These are phyloP conservation scores for Thielaviopsis euricoi DNA, from an alignment of 2,329 filamentous ascomycete species.

Conservation along the genomic window DNA sequence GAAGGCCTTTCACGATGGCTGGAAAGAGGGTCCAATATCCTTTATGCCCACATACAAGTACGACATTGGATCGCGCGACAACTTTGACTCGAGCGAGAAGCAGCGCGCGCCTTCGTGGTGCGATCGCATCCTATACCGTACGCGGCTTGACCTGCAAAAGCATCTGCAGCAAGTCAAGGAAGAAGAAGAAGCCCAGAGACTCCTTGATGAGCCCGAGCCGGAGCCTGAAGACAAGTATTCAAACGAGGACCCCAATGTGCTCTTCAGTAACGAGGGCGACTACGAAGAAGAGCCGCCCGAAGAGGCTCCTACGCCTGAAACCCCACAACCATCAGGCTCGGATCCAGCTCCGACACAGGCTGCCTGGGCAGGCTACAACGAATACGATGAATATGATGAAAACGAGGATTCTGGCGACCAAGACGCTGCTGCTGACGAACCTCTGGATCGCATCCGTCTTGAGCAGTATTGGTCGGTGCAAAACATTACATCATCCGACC, in stretches of 20 bases:
- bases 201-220: constrained; percentile 47
- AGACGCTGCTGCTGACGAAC: not conserved
- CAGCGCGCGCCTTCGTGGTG: constrained; percentile 89
- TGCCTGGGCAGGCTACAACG: constrained; percentile 53
- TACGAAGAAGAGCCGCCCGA: constrained; percentile 35
- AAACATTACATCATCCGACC: constrained; percentile 78
- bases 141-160: constrained; percentile 48
- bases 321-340: no score
- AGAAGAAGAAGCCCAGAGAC: constrained; percentile 40
- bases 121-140: constrained; percentile 79
- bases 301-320: not conserved
- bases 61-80: constrained; percentile 77
- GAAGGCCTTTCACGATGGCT: constrained; percentile 82
- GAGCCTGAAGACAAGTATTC: constrained; percentile 69
- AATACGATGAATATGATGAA: constrained; percentile 10
- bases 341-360: constrained; percentile 21
- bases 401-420: not conserved
- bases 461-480: constrained; percentile 76
- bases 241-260: constrained; percentile 60
- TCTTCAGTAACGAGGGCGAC: constrained; percentile 84
- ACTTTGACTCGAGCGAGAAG: constrained; percentile 94
- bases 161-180: constrained; percentile 49
- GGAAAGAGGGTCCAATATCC: constrained; percentile 72
- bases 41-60: constrained; percentile 98
- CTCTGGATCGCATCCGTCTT: constrained; percentile 26